phyloP scores from a whole-genome alignment of 2,329 filamentous ascomycete genomes.

The Plectosphaerella plurivora region DNA sequence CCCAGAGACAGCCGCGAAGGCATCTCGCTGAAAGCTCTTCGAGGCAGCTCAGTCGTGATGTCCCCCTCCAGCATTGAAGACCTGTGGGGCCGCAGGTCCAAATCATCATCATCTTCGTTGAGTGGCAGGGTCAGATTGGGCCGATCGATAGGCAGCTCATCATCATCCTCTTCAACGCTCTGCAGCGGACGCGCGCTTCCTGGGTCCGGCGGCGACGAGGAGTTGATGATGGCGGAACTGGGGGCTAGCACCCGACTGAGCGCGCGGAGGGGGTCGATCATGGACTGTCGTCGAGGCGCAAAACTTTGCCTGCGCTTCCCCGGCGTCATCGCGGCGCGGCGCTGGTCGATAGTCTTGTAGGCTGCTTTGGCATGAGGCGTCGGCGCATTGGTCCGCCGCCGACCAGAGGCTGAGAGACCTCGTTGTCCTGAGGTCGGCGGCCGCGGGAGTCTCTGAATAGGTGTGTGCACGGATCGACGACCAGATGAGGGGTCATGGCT shows the following conservation, averaged over 20 bases:
- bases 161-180: constrained; percentile 29
- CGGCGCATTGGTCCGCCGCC: constrained; percentile 35
- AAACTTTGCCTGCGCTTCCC: constrained; percentile 51
- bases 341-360: constrained; percentile 51
- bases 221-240: constrained; percentile 38
- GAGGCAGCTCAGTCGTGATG: constrained; percentile 55
- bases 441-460: constrained; percentile 2
- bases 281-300: constrained; percentile 51
- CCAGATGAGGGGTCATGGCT: constrained; percentile 8
- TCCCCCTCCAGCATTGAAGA: constrained; percentile 54
- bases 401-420: constrained; percentile 40
- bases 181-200: constrained; percentile 17
- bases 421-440: constrained; percentile 32
- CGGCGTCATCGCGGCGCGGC: constrained; percentile 57
- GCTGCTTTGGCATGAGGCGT: constrained; percentile 61
- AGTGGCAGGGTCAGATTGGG: constrained; percentile 54
- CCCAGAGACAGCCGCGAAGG: constrained; percentile 45
- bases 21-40: constrained; percentile 45
- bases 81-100: constrained; percentile 46
- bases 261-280: constrained; percentile 47
- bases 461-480: constrained; percentile 6
- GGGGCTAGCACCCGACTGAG: constrained; percentile 52
- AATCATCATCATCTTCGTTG: constrained; percentile 42
- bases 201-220: constrained; percentile 38
- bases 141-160: constrained; percentile 42